Percentiles rank a stretch among this genome's conserved stretches.
These are phyloP conservation scores for Clohesyomyces aquaticus DNA, from an alignment of 495 filamentous ascomycete species.

Conservation along the genomic window DNA sequence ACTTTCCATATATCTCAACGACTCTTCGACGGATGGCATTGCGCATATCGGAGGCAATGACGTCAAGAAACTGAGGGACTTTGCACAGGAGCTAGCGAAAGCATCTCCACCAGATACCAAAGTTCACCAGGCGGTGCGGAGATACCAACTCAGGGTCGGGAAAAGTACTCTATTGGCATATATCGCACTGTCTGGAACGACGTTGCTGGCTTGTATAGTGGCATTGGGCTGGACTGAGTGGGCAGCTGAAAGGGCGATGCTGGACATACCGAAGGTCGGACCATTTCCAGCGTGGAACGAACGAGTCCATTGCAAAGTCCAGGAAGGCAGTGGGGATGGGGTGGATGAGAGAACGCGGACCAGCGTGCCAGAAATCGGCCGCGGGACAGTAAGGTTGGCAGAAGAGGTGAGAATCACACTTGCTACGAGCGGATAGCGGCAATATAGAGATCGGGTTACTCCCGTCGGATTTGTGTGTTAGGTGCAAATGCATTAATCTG, in stretches of 20 bases:
- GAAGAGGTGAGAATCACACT: no score
- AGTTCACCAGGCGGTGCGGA: constrained; percentile 2
- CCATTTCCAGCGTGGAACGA: constrained; percentile 17
- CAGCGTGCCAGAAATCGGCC: no score
- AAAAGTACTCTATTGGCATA: constrained; percentile 1
- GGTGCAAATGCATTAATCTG: no score
- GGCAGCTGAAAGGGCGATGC: background rate
- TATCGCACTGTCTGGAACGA: constrained; percentile 10
- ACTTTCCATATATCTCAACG: constrained; percentile 3
- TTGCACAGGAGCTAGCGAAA: background rate
- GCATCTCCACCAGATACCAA: constrained; percentile 5
- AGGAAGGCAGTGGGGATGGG: background rate
- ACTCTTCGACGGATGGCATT: background rate
- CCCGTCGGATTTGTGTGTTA: no score
- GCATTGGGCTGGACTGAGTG: constrained; percentile 8
- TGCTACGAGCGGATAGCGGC: no score
- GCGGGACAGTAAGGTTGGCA: no score
- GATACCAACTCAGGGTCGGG: constrained; percentile 13
- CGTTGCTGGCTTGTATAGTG: constrained; percentile 4
- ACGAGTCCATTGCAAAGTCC: background rate
- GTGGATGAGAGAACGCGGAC: no score
- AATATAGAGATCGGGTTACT: no score
- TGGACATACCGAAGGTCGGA: background rate
- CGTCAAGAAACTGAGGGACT: background rate
- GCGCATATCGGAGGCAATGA: background rate